Evolutionary conservation across 306 rosid species (phyloP), one percentile per base, ranked within the genome.

Genomic region (Biancaea sappan): DNA sequence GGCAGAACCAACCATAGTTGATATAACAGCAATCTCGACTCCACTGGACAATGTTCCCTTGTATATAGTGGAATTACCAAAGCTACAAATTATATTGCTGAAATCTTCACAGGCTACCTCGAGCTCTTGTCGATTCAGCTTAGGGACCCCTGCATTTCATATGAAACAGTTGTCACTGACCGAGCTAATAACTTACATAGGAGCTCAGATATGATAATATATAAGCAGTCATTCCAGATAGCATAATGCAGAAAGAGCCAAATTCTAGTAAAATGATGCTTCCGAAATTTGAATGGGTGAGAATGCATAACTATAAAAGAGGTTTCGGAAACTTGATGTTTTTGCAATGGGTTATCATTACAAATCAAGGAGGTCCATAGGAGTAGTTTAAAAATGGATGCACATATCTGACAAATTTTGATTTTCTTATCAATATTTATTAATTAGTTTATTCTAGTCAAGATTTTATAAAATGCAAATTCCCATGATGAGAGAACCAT

Each of bases 81-180:
- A 15, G 50, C 75, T 81, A 77, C 46, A 48, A 47, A 95, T 75
- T 28, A 95, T 92, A 67, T 95, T 95, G 86, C 99, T 95, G 77
- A 95, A 95, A 83, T 90, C 98, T 62, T 95, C 99, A 81, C 99
- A 95, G 13, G 99, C 99, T 22, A 84, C 85, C 85, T 88, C 96
- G 68, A 95, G 72, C 69, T 95, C 98, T 48, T 70, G 40, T 76
- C 93, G 76, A 82, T 95, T 88, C 85, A 95, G 75, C 82, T 95
- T 95, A 16, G 99, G 98, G 51, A 89, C 98, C 47, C 98, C 99
- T 95, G 79, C 58, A 84, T 71, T 74, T 77, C 50, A 79, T 40
- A 26, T 34, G 32, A 72, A 50, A 10, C 0, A 40, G 3, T 35
- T 83, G 52, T 47, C 31, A 53, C 31, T 47, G 56, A 47, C 8